Percentiles rank a stretch among this genome's conserved stretches.
These are phyloP conservation scores for Bacidia rubella DNA, from an alignment of 495 filamentous ascomycete genomes.

Conservation along the genomic window DNA sequence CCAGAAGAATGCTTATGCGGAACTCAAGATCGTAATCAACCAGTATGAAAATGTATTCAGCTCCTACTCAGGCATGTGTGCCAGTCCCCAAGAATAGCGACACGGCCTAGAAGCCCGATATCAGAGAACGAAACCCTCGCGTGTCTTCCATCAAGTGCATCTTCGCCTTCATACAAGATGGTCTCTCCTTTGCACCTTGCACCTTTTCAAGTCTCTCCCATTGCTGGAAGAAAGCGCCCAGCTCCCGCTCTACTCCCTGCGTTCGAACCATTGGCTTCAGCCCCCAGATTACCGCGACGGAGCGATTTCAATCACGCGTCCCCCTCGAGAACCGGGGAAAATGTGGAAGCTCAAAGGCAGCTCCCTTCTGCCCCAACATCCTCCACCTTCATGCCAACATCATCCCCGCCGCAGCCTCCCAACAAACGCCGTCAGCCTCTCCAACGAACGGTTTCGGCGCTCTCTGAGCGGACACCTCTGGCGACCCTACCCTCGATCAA, in stretches of 20 bases:
- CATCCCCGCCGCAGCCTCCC: slow-evolving; percentile 54
- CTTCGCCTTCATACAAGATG: too few relatives aligned
- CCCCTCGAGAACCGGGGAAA: slow-evolving; percentile 20
- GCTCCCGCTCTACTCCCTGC: slow-evolving; percentile 73
- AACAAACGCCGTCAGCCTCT: slow-evolving; percentile 40
- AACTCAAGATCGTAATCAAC: background rate
- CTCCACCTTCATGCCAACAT: slow-evolving; percentile 80
- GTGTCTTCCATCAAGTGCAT: too few relatives aligned
- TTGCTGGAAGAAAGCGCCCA: slow-evolving; percentile 60
- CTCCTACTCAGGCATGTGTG: background rate
- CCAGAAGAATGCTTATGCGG: background rate
- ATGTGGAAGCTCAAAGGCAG: slow-evolving; percentile 42
- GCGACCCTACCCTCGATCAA: slow-evolving; percentile 66
- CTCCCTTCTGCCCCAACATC: slow-evolving; percentile 90
- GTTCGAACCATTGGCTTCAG: slow-evolving; percentile 86
- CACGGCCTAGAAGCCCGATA: background rate
- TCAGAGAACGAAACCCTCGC: background rate
- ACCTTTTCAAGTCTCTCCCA: slow-evolving; percentile 26
- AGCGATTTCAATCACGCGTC: slow-evolving; percentile 51
- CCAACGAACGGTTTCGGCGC: slow-evolving; percentile 48
- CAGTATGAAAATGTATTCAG: background rate
- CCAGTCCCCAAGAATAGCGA: background rate
- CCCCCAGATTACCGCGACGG: slow-evolving; percentile 65
- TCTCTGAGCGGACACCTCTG: slow-evolving; percentile 75
- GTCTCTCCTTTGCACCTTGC: slow-evolving; percentile 9